Percentiles rank a stretch among this genome's conserved stretches.
Evolutionary conservation across 257 asterid genomes (phyloP).

Genomic region (Nyctanthes arbortristis): DNA sequence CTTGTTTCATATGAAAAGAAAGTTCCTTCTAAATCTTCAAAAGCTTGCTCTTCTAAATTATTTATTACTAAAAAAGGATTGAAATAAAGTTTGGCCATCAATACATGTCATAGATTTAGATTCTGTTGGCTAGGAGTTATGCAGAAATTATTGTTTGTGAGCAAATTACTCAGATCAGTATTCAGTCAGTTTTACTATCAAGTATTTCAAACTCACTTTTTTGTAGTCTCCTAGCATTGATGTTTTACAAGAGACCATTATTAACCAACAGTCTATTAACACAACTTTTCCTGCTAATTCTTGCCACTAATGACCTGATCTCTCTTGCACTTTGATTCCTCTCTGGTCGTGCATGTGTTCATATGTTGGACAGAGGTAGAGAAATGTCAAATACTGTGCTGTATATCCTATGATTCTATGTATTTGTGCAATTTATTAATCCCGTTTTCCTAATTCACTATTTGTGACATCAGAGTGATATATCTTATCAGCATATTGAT

Average conservation of each 20-base stretch:
- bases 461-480: constrained; percentile 10
- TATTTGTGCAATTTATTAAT: not conserved
- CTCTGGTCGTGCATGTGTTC: constrained; percentile 1
- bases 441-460: not conserved
- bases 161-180: too few relatives aligned
- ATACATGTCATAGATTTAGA: too few relatives aligned
- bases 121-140: too few relatives aligned
- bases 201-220: too few relatives aligned
- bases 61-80: too few relatives aligned
- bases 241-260: not conserved
- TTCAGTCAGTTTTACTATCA: too few relatives aligned
- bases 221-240: too few relatives aligned
- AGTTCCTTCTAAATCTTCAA: too few relatives aligned
- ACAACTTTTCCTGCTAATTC: not conserved
- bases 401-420: not conserved
- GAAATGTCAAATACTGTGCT: not conserved
- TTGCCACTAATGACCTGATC: not conserved
- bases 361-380: constrained; percentile 4
- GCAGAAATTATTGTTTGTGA: too few relatives aligned
- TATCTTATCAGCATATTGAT: constrained; percentile 1
- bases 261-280: not conserved
- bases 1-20: too few relatives aligned
- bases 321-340: not conserved
- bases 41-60: too few relatives aligned
- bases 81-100: too few relatives aligned